Evolutionary conservation across 768 basidiomycete species (phyloP).

Genomic region (Calocybe gangraenosa): DNA sequence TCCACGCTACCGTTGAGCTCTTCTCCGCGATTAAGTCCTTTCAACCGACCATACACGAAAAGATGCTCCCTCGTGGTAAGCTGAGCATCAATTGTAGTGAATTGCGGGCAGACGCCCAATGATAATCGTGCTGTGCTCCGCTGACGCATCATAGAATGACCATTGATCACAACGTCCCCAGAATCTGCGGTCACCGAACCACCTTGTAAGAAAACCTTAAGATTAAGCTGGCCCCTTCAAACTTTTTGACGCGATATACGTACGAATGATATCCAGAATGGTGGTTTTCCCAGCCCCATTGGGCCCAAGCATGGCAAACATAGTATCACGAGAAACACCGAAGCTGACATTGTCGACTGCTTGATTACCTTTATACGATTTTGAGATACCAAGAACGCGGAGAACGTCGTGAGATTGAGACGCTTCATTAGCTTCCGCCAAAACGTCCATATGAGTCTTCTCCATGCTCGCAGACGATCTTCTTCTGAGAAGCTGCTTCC

Average conservation of each 20-base stretch:
- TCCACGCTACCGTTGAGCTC: conserved; percentile 52
- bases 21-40: conserved; percentile 50
- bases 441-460: conserved; percentile 39
- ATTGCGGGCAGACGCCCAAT: conserved; percentile 81
- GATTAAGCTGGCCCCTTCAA: background rate
- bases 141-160: conserved; percentile 49
- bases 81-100: conserved; percentile 75
- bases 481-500: conserved; percentile 21
- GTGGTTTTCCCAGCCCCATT: conserved; percentile 85
- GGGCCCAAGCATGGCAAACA: conserved; percentile 72
- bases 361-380: conserved; percentile 21
- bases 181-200: conserved; percentile 60
- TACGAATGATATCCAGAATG: conserved; percentile 49
- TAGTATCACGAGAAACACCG: conserved; percentile 48
- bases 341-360: conserved; percentile 75
- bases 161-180: conserved; percentile 66
- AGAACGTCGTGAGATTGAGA: too few relatives aligned
- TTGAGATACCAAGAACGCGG: too few relatives aligned
- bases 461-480: background rate
- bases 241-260: conserved; percentile 20
- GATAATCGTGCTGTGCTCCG: conserved; percentile 60
- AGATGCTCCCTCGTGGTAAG: conserved; percentile 75
- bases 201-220: conserved; percentile 30
- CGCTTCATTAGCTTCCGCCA: conserved; percentile 33
- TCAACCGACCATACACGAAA: conserved; percentile 63